Base-by-base conservation (phyloP, 768 basidiomycete genomes). In the Amanita rimosa region DNA sequence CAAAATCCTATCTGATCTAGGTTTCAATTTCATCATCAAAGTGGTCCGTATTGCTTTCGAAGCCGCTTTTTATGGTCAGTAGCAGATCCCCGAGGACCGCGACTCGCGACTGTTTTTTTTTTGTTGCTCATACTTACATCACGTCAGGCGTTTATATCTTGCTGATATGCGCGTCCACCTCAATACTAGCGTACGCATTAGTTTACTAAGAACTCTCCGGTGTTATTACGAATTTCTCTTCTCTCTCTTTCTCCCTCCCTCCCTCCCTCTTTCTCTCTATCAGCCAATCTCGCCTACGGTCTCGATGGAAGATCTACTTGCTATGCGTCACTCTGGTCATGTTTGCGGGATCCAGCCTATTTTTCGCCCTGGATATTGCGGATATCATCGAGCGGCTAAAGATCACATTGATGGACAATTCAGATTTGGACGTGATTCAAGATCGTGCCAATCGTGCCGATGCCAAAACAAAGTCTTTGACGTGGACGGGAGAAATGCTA, bases 401-500 rank as follows among this genome's bases (percentile, higher is more conserved):
- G 40, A 54, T 62, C 44, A 54, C 60, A 17, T 35, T 64, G 41
- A 38, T 61, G 44, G 53, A 60, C 29, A 41, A 60, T 22, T 52
- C 58, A 17, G 58, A 55, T 8, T 48, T 31, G 31, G 31, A 31
- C 31, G 31, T n/a, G 24, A 8, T 7, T 21, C 38, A 11, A 53
- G 58, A 22, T 51, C 61, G 60, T 36, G 29, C 58, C 13, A 54
- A 55, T 36, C 40, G 45, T 19, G 62, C 59, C 4, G 52, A 64
- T 44, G 53, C 55, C 4, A 51, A 48, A 34, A 49, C 61, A 10
- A 56, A 61, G 22, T 54, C 49, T 42, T 51, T 60, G 24, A 54
- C 56, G 21, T 64, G 62, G 62, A 59, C 62, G 14, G 61, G 61
- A 26, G 55, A 62, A 44, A 64, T 64, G 54, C 35, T 64, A 6